Evolutionary conservation across 805 yeast species (phyloP).

Genomic region (Brettanomyces sp.): DNA sequence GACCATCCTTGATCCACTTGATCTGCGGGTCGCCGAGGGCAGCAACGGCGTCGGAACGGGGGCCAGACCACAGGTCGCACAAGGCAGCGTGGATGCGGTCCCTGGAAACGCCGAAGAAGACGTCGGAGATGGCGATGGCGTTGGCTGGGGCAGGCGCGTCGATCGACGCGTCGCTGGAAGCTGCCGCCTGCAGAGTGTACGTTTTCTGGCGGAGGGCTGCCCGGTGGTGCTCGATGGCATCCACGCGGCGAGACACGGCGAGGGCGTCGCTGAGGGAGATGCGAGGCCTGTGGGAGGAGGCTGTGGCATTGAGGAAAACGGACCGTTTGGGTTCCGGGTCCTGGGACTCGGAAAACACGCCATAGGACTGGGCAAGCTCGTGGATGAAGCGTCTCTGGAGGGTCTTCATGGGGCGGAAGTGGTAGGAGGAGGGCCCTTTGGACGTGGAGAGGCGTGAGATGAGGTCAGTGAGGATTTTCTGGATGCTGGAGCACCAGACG

Average conservation of each 20-base stretch:
- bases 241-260: conserved; percentile 22
- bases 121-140: conserved; percentile 44
- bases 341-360: conserved; percentile 60
- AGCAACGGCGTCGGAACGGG: neutral
- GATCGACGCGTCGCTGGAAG: neutral
- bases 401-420: conserved; percentile 66
- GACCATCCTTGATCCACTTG: conserved; percentile 33
- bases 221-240: conserved; percentile 18
- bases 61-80: conserved; percentile 11
- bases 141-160: conserved; percentile 22
- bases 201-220: conserved; percentile 7
- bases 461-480: conserved; percentile 40
- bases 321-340: conserved; percentile 75
- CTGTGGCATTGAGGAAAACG: conserved; percentile 44
- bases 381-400: conserved; percentile 67
- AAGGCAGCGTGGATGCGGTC: conserved; percentile 31
- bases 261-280: conserved; percentile 38
- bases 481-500: conserved; percentile 63
- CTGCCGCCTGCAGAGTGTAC: neutral
- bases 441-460: conserved; percentile 14
- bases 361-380: conserved; percentile 50
- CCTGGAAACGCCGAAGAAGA: conserved; percentile 43
- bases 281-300: conserved; percentile 29
- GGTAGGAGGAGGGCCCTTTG: conserved; percentile 23
- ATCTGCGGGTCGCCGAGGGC: conserved; percentile 8